Conservation (phyloP, 495 filamentous ascomycete genomes). For the Eremomyces bilateralis region DNA sequence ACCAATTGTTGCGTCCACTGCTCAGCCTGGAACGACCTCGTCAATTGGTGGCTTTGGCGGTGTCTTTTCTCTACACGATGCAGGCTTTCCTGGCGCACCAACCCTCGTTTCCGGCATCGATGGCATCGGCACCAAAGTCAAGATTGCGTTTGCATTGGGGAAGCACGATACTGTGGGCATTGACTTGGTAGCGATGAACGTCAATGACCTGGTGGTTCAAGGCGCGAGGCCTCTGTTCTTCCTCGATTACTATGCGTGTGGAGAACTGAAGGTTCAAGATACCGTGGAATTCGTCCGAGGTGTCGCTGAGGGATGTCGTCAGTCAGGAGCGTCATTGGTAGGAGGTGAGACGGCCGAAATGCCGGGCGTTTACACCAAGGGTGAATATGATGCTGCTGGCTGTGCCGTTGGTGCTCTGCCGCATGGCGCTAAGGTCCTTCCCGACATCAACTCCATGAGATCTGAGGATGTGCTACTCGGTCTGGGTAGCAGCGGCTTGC, state of each 20-base stretch:
- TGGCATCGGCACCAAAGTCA: conserved; percentile 90
- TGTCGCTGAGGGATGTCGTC: conserved; percentile 61
- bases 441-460: conserved; percentile 51
- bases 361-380: conserved; percentile 69
- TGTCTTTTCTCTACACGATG: conserved; percentile 56
- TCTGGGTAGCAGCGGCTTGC: conserved; percentile 59
- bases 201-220: conserved; percentile 91
- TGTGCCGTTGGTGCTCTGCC: conserved; percentile 65
- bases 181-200: conserved; percentile 96
- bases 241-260: conserved; percentile 88
- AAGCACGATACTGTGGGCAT: conserved; percentile 85
- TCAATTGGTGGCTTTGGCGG: conserved; percentile 93
- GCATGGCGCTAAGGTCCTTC: conserved; percentile 41
- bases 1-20: conserved; percentile 53
- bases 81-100: conserved; percentile 52
- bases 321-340: conserved; percentile 70
- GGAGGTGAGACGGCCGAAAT: conserved; percentile 96
- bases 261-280: conserved; percentile 52
- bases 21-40: conserved; percentile 64
- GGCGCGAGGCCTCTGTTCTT: conserved; percentile 87
- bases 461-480: conserved; percentile 68
- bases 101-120: conserved; percentile 80
- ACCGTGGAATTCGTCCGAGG: conserved; percentile 69
- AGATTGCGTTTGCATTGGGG: conserved; percentile 68
- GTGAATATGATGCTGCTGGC: conserved; percentile 80